Evolutionary conservation across 2,329 filamentous ascomycete genomes (phyloP).

Genomic region (Penicillium paneum): DNA sequence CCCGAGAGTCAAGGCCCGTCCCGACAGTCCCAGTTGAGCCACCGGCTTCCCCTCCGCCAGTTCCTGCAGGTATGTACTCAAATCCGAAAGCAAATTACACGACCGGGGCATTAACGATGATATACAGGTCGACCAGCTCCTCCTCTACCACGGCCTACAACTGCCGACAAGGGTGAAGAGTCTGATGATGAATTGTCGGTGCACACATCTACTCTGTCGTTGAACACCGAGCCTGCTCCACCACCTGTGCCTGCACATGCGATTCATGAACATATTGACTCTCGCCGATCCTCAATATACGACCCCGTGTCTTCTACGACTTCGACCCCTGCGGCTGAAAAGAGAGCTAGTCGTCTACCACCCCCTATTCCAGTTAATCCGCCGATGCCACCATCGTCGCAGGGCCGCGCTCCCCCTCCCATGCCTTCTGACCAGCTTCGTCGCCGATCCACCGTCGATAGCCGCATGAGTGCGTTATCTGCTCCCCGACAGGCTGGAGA

Average conservation of each 20-base stretch:
- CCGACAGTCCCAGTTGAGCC: conserved; percentile 38
- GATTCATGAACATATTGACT: conserved; percentile 38
- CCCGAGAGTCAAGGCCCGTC: conserved; percentile 38
- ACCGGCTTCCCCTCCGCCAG: conserved; percentile 35
- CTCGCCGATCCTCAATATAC: conserved; percentile 38
- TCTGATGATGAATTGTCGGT: conserved; percentile 81
- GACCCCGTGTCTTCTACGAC: conserved; percentile 44
- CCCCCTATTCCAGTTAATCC: conserved; percentile 41
- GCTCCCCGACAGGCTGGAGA: conserved; percentile 50
- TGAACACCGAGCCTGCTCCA: conserved; percentile 43
- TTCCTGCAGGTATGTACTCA: conserved; percentile 56
- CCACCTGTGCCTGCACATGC: conserved; percentile 49
- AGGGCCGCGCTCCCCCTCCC: conserved; percentile 64
- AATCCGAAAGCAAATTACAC: background rate
- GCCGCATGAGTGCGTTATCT: conserved; percentile 40
- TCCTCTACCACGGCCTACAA: conserved; percentile 54
- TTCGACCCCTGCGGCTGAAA: conserved; percentile 35
- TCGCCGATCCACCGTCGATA: conserved; percentile 60
- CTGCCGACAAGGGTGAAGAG: conserved; percentile 74
- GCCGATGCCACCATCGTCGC: conserved; percentile 41
- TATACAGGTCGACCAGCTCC: conserved; percentile 61
- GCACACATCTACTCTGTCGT: conserved; percentile 46
- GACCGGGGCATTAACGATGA: conserved; percentile 24
- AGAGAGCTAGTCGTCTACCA: conserved; percentile 44
- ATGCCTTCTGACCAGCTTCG: conserved; percentile 54